Evolutionary conservation across 2,329 filamentous ascomycete genomes (phyloP).

Genomic region (Aspergillus neotritici): DNA sequence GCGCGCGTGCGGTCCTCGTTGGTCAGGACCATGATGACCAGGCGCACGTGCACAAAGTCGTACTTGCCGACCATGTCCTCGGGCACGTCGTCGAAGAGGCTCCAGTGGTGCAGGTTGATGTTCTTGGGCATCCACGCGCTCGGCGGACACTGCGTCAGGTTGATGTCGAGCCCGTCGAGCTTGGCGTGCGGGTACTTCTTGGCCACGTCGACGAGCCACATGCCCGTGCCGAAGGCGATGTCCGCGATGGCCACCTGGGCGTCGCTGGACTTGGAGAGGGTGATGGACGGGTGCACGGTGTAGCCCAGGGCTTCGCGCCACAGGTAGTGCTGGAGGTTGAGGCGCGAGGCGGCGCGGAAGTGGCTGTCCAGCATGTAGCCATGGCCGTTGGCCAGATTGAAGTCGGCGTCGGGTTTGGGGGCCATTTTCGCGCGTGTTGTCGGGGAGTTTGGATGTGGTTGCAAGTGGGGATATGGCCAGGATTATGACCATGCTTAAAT

Average conservation of each 20-base stretch:
- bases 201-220: constrained; percentile 24
- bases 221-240: constrained; percentile 23
- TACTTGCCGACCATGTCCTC: constrained; percentile 15
- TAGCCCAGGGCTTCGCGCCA: constrained; percentile 23
- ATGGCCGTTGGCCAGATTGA: constrained; percentile 1
- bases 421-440: no score
- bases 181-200: constrained; percentile 12
- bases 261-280: constrained; percentile 2
- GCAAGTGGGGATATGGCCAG: no score
- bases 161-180: constrained; percentile 22
- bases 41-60: constrained; percentile 20
- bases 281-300: constrained; percentile 24
- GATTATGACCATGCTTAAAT: no score
- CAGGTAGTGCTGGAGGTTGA: constrained; percentile 28
- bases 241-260: constrained; percentile 16
- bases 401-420: no score
- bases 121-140: constrained; percentile 15
- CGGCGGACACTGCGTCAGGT: constrained; percentile 19
- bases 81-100: constrained; percentile 19
- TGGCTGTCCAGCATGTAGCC: constrained; percentile 10
- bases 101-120: constrained; percentile 12
- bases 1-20: constrained; percentile 10
- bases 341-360: constrained; percentile 8
- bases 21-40: constrained; percentile 8
- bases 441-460: no score